Percentiles rank a stretch among this genome's conserved stretches.
These are phyloP conservation scores for Naganishia albida DNA, from an alignment of 1,284 basidiomycete genomes.

Conservation along the genomic window DNA sequence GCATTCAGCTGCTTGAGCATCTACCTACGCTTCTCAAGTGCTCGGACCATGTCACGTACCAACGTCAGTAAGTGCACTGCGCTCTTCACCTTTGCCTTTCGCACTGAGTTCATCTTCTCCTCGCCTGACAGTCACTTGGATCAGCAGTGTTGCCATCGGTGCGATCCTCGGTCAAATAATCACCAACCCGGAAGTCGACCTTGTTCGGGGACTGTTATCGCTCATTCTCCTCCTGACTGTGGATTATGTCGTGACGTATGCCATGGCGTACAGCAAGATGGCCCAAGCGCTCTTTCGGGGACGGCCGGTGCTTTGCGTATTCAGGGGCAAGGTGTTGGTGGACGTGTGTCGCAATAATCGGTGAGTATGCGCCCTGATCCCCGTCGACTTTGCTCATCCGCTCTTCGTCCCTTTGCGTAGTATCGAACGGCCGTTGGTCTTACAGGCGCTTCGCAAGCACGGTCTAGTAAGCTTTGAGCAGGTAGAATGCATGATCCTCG, in stretches of 20 bases:
- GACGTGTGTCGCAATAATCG: neutral
- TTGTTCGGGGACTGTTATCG: constrained; percentile 8
- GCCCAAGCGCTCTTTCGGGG: constrained; percentile 6
- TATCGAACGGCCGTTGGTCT: constrained; percentile 6
- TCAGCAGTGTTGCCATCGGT: constrained; percentile 18
- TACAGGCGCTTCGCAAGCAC: constrained; percentile 8
- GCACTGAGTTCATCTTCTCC: neutral
- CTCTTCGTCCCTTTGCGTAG: neutral
- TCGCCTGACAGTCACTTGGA: constrained; percentile 8
- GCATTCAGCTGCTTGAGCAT: constrained; percentile 15
- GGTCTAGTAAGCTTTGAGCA: constrained; percentile 8
- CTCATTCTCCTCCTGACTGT: constrained; percentile 12
- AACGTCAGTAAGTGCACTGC: constrained; percentile 4
- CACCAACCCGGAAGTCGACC: constrained; percentile 7
- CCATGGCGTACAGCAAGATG: constrained; percentile 12
- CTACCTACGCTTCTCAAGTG: constrained; percentile 10
- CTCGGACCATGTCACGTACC: constrained; percentile 3
- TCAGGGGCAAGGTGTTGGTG: constrained; percentile 13
- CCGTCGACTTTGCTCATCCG: neutral
- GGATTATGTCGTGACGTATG: constrained; percentile 15
- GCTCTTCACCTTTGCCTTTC: neutral
- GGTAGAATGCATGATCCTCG: constrained; percentile 13
- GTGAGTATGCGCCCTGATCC: neutral
- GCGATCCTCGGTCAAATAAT: constrained; percentile 9
- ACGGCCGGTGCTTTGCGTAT: constrained; percentile 10